These are phyloP conservation scores for Pichia paraexigua DNA, from an alignment of 805 yeast species.

Conservation along the genomic window DNA sequence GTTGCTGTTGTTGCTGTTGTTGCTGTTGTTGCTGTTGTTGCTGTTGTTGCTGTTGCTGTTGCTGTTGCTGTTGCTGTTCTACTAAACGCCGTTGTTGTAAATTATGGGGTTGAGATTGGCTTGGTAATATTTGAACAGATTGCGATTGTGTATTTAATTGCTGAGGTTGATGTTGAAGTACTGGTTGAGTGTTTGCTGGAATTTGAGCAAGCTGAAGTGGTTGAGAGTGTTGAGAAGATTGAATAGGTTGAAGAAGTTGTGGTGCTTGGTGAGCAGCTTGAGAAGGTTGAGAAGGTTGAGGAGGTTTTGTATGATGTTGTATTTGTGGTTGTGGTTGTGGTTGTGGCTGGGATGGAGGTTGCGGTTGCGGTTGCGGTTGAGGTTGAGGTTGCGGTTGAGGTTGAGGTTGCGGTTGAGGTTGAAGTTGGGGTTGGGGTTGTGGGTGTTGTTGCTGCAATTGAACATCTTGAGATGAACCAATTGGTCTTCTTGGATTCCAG, in stretches of 20 bases:
- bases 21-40: slow-evolving; percentile 20
- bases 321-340: slow-evolving; percentile 16
- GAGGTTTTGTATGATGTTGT: not conserved
- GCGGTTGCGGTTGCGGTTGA: slow-evolving; percentile 5
- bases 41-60: slow-evolving; percentile 2
- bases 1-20: slow-evolving; percentile 16
- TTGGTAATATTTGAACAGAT: not conserved
- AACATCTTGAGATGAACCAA: slow-evolving; percentile 8
- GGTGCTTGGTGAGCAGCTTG: not conserved
- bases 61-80: slow-evolving; percentile 15
- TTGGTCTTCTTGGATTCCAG: slow-evolving; percentile 17
- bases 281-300: not conserved
- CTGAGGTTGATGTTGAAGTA: not conserved
- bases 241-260: not conserved
- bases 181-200: not conserved
- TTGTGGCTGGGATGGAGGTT: slow-evolving; percentile 17
- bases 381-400: slow-evolving; percentile 4
- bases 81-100: slow-evolving; percentile 13
- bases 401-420: slow-evolving; percentile 15
- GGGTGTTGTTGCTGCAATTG: slow-evolving; percentile 7
- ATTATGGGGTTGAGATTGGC: not conserved
- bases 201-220: not conserved
- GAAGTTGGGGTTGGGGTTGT: not conserved
- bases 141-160: not conserved
- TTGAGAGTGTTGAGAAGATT: not conserved